Evolutionary conservation across 441 rosid genomes (phyloP).

Genomic region (Mallotus repandus): DNA sequence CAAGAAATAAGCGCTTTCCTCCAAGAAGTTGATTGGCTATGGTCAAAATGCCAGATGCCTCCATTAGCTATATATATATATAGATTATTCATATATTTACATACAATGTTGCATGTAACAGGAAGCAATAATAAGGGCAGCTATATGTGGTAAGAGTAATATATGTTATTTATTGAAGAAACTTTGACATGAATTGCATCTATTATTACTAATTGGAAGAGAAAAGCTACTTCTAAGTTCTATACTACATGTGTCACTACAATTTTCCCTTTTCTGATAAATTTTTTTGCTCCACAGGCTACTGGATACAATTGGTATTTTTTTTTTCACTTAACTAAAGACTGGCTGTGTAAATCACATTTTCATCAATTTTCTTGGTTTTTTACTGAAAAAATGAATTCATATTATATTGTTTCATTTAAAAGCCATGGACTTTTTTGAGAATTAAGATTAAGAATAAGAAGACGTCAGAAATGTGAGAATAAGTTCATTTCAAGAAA

Average conservation of each 20-base stretch:
- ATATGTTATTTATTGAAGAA: background rate
- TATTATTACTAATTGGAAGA: background rate
- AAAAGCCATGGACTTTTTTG: too few species aligned
- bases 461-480: background rate
- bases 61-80: too few species aligned
- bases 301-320: too few species aligned
- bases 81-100: too few species aligned
- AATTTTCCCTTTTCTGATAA: background rate
- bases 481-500: background rate
- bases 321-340: too few species aligned
- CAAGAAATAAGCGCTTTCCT: conserved; percentile 32
- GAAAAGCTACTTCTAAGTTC: background rate
- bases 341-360: too few species aligned
- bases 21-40: conserved; percentile 10
- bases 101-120: background rate
- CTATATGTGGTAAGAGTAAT: conserved; percentile 1
- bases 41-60: background rate
- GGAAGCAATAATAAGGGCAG: conserved; percentile 16
- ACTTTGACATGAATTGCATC: background rate
- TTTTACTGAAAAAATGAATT: too few species aligned
- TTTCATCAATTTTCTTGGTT: too few species aligned
- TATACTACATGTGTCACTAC: background rate
- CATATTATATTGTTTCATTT: too few species aligned
- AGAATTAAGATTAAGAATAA: too few species aligned
- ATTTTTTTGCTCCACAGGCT: too few species aligned